phyloP scores from a whole-genome alignment of 805 yeast genomes.

The Pichia kluyveri region DNA sequence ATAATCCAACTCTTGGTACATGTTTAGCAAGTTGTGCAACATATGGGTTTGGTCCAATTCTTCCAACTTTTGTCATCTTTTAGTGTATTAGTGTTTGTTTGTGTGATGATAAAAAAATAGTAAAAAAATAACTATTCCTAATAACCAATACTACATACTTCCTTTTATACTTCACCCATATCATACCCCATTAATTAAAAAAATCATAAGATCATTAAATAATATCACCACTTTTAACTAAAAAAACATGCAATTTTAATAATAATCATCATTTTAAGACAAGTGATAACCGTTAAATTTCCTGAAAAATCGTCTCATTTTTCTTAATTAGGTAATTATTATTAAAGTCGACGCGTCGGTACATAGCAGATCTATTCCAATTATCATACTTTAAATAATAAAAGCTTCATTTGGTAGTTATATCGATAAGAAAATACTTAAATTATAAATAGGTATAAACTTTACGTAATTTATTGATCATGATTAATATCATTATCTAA shows the following conservation, averaged over 20 bases:
- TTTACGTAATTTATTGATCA: neutral
- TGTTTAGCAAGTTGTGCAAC: constrained; percentile 18
- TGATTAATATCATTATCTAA: neutral
- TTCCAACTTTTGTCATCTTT: constrained; percentile 14
- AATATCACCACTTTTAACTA: neutral
- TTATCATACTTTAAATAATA: too few relatives aligned
- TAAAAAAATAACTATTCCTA: neutral
- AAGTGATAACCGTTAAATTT: too few relatives aligned
- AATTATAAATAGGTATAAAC: too few relatives aligned
- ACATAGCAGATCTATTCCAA: too few relatives aligned
- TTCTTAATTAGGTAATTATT: neutral
- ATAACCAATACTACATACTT: neutral
- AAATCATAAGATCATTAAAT: neutral
- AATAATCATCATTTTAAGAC: neutral
- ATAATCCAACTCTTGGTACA: constrained; percentile 18
- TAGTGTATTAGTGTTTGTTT: neutral
- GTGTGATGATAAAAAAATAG: neutral
- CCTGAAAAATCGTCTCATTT: neutral
- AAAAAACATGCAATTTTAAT: neutral
- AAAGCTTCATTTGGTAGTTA: too few relatives aligned
- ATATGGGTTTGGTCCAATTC: constrained; percentile 28
- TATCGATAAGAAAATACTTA: too few relatives aligned
- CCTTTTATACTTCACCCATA: too few relatives aligned
- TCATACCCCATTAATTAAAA: too few relatives aligned
- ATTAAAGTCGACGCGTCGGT: too few relatives aligned